Evolutionary conservation across 306 rosid genomes (phyloP).

Genomic region (Sindora glabra): DNA sequence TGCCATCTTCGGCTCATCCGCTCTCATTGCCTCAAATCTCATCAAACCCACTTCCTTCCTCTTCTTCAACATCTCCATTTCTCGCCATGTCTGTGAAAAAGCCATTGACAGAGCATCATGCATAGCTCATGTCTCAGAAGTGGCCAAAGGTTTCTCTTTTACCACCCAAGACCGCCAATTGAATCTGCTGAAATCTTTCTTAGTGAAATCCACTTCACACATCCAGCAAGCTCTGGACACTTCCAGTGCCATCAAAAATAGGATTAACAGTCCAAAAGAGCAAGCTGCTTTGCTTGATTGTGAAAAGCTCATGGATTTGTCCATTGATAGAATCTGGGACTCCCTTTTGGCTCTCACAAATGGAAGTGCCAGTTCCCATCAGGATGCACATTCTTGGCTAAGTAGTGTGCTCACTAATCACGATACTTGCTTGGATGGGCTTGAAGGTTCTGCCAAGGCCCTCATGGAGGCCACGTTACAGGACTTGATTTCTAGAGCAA

Average conservation of each 20-base stretch:
- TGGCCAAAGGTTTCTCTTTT: background rate
- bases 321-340: slow-evolving; percentile 37
- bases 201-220: slow-evolving; percentile 27
- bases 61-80: background rate
- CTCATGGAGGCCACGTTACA: slow-evolving; percentile 27
- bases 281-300: slow-evolving; percentile 40
- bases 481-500: slow-evolving; percentile 39
- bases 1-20: slow-evolving; percentile 32
- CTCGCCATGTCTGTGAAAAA: slow-evolving; percentile 25
- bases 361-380: background rate
- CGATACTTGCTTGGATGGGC: slow-evolving; percentile 59
- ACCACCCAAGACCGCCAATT: background rate
- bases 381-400: slow-evolving; percentile 62
- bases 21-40: slow-evolving; percentile 26
- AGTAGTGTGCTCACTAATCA: slow-evolving; percentile 67
- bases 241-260: slow-evolving; percentile 5
- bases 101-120: slow-evolving; percentile 36
- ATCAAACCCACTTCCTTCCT: slow-evolving; percentile 15
- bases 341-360: slow-evolving; percentile 29
- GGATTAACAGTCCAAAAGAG: slow-evolving; percentile 31
- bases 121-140: slow-evolving; percentile 34
- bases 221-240: slow-evolving; percentile 17
- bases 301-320: slow-evolving; percentile 40
- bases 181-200: slow-evolving; percentile 22
- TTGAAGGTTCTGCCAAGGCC: slow-evolving; percentile 15